Evolutionary conservation across 257 asterid species (phyloP), one percentile per base, ranked within the genome.

Genomic region (Lycium ferocissimum): DNA sequence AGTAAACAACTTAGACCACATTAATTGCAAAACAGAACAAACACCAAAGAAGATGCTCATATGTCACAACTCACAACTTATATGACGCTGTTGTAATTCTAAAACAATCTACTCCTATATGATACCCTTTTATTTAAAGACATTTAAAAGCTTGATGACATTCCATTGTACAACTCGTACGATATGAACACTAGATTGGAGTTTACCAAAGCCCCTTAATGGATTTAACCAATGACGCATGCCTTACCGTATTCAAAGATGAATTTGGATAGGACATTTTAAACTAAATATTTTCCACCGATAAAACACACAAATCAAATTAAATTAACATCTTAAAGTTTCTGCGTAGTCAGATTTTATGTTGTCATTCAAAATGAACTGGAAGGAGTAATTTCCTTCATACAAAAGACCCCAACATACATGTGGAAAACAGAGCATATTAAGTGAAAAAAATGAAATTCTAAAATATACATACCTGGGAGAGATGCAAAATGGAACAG

Each of bases 401-500:
- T 51, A 49, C 15, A 7, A 57, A 26, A 65, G 38, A 65, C 26
- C 71, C 71, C 15, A 4, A 26, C 40, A 65, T 26, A 35, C 40
- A 38, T 43, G 49, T 26, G 2, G 65, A n/a, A 8, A 73, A 54
- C 35, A 54, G 63, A 53, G 47, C 56, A 66, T 37, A 84, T 33
- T 61, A 22, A 3, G n/a, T 1, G 10, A n/a, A 54, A 17, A 82
- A 9, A 79, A 3, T 8, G 53, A 79, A 65, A 15, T 33, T 40
- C 43, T 20, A 0, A 56, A 51, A 58, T 22, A 63, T 51, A 70
- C 88, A 84, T 84, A 92, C 96, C 86, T 91, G 4, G 92, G 93
- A 43, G 93, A 85, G 67, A 92, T 87, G 61, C 9, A 89, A 85
- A 88, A 92, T 3, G 93, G 96, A 65, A 92, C 93, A 2, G 96